These are phyloP conservation scores for Malus orientalis DNA, from an alignment of 306 rosid genomes.

Conservation along the genomic window DNA sequence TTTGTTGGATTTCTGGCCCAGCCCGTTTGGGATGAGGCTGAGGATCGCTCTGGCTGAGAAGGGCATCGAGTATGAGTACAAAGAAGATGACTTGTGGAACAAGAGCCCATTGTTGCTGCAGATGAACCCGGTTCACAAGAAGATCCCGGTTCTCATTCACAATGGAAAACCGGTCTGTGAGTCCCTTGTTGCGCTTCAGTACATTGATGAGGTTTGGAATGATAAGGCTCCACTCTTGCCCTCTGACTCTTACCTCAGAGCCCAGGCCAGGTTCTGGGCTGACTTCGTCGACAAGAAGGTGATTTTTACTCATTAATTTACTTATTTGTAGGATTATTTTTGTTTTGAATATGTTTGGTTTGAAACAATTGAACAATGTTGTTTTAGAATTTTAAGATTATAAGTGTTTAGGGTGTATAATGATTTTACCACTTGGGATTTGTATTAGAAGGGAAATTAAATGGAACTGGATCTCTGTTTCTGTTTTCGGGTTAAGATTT, in stretches of 20 bases:
- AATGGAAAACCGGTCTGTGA: slow-evolving; percentile 45
- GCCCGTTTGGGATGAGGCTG: slow-evolving; percentile 28
- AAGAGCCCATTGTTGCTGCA: slow-evolving; percentile 43
- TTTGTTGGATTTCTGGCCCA: slow-evolving; percentile 29
- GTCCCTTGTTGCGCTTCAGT: slow-evolving; percentile 32
- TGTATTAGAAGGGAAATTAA: no score
- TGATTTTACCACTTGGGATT: not conserved
- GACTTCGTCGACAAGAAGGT: slow-evolving; percentile 40
- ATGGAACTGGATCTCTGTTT: not conserved
- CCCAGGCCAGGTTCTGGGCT: slow-evolving; percentile 45
- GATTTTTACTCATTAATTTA: not conserved
- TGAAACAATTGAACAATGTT: not conserved
- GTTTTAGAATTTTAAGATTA: not conserved
- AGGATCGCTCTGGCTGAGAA: slow-evolving; percentile 33
- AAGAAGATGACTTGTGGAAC: slow-evolving; percentile 27
- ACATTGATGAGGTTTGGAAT: slow-evolving; percentile 37
- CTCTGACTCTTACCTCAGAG: slow-evolving; percentile 32
- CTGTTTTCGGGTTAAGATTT: not conserved
- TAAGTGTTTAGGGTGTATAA: not conserved
- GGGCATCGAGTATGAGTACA: slow-evolving; percentile 22
- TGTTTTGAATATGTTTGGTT: not conserved
- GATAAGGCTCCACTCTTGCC: slow-evolving; percentile 22
- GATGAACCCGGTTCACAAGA: slow-evolving; percentile 50
- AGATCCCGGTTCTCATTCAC: slow-evolving; percentile 53
- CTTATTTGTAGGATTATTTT: not conserved